A percentile compares a stretch with the other conserved stretches of the same genome.
These are phyloP conservation scores for Papilionanthe hybrid DNA, from an alignment of 116 monocot species.

Conservation along the genomic window DNA sequence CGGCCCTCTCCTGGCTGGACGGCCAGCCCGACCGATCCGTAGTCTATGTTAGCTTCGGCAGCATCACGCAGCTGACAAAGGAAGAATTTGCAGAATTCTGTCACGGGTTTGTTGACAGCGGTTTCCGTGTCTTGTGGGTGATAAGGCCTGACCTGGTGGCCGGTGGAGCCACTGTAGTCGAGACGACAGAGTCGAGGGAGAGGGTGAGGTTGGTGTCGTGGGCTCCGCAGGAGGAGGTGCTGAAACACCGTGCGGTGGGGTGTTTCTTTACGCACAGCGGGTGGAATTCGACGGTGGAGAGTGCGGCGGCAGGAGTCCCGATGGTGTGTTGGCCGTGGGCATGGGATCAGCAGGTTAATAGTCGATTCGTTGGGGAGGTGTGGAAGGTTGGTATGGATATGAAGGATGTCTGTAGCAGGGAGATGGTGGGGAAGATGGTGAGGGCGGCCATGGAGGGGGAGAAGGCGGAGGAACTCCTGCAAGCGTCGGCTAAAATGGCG, in stretches of 20 bases:
- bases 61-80: conserved; percentile 18
- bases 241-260: conserved; percentile 44
- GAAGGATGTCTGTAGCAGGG: conserved; percentile 18
- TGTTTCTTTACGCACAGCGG: conserved; percentile 70
- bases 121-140: conserved; percentile 33
- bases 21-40: conserved; percentile 29
- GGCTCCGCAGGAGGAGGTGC: conserved; percentile 48
- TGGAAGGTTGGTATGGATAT: conserved; percentile 35
- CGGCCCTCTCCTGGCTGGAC: conserved; percentile 35
- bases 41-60: conserved; percentile 37
- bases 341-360: conserved; percentile 20
- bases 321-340: conserved; percentile 25
- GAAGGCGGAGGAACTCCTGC: conserved; percentile 8
- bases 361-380: conserved; percentile 25
- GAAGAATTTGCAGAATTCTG: conserved; percentile 24
- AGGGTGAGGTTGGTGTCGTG: conserved; percentile 26
- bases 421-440: conserved; percentile 25
- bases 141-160: conserved; percentile 18
- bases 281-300: conserved; percentile 56
- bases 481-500: conserved; percentile 11
- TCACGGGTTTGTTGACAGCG: conserved; percentile 5
- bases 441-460: conserved; percentile 28
- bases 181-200: background rate
- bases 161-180: background rate
- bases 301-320: conserved; percentile 25